Base-by-base conservation (phyloP, 2,329 filamentous ascomycete species). In the Cercospora brassicicola region DNA sequence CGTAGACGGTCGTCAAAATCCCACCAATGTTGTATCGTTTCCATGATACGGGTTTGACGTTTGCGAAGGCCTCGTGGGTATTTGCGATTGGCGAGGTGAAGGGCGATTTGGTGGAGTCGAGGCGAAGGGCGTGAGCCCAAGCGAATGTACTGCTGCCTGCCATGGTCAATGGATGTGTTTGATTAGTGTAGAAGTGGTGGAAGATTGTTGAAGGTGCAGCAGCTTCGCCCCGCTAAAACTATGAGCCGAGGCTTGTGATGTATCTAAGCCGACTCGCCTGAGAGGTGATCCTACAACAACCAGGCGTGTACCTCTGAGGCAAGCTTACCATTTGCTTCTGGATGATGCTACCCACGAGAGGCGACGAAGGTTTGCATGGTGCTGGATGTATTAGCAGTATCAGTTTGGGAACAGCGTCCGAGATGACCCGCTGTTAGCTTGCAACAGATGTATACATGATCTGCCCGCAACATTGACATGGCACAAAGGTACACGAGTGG, bases 1-100 rank as follows among this genome's bases (percentile, higher is more conserved):
- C 94, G 79, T 94, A 94, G 67, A 97, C 85, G 68, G 92, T 91
- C 60, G 91, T 88, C 9, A 91, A 84, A 64, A 97, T 88, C 57
- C 93, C 93, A 53, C 90, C 88, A 78, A 98, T 91, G 69, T 89
- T 87, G 72, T 91, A 84, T 20, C 88, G 89, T 69, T 84, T 86
- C 69, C 83, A 82, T 23, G 92, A 95, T 67, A 93, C 81, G 77
- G 72, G 73, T 39, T 71, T 69, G 55, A 76, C 69, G 62, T 72
- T 67, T 36, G 67, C 68, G 69, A 78, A 78, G 33, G 76, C 76
- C 51, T 71, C 63, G 67, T 76, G 76, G 1, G 76, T 77, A 31
- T 60, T 33, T 10, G 76, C 74, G 3, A 78, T 60, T 15, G 76
- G 77, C 2, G 75, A 76, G 13, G 71, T 64, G 72, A 78, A 78